These are phyloP conservation scores for Colletotrichum echinochloae DNA, from an alignment of 2,329 filamentous ascomycete species.

Conservation along the genomic window DNA sequence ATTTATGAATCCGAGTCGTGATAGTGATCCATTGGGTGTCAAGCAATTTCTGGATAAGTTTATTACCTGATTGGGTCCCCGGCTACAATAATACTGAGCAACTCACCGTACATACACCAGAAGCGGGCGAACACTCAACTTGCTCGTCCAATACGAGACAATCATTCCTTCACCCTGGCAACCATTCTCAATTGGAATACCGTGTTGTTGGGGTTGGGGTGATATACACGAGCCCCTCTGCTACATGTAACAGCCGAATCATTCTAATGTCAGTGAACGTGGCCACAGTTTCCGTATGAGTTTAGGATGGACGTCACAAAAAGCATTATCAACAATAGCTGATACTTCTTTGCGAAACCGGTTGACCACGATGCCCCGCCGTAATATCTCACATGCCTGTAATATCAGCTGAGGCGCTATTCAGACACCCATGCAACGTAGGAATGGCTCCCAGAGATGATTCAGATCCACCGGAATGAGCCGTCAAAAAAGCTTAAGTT, in stretches of 20 bases:
- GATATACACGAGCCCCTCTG: background rate
- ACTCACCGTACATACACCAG: background rate
- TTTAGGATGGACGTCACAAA: background rate
- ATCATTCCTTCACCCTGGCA: background rate
- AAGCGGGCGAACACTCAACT: background rate
- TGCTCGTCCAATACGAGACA: background rate
- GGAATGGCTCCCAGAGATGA: background rate
- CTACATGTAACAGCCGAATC: background rate
- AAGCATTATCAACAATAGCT: background rate
- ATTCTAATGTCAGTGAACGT: background rate
- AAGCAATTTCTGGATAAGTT: accelerated
- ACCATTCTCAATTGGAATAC: background rate
- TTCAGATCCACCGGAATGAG: background rate
- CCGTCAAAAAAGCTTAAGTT: background rate
- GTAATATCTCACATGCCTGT: background rate
- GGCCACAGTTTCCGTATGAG: background rate
- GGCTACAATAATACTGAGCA: too few relatives aligned
- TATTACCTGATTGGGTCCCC: background rate
- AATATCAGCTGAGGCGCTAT: too few relatives aligned
- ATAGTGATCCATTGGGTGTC: background rate
- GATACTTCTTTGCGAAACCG: background rate
- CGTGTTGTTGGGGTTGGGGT: too few relatives aligned
- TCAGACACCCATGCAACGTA: background rate
- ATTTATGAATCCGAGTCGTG: background rate
- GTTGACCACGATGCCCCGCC: background rate